A percentile compares a stretch with the other conserved stretches of the same genome.
Evolutionary conservation across 2,329 filamentous ascomycete species (phyloP).

Genomic region (Cordyceps farinosa): DNA sequence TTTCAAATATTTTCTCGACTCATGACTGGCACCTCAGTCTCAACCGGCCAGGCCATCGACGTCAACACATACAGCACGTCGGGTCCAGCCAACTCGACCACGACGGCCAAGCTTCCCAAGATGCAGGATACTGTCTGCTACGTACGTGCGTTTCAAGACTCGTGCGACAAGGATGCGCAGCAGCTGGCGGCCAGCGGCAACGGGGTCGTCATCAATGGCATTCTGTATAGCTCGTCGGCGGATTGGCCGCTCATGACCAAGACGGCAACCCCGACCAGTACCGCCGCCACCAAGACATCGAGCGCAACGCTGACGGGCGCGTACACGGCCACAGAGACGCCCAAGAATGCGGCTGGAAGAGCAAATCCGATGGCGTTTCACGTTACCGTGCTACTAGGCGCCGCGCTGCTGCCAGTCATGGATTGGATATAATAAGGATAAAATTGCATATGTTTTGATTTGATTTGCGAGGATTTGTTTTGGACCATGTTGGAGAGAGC

Average conservation of each 20-base stretch:
- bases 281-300: conserved; percentile 22
- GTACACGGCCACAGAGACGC: conserved; percentile 35
- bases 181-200: conserved; percentile 44
- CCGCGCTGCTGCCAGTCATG: background rate
- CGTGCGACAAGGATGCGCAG: conserved; percentile 51
- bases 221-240: conserved; percentile 44
- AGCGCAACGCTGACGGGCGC: conserved; percentile 31
- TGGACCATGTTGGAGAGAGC: background rate
- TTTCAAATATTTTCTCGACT: conserved; percentile 60
- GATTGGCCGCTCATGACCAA: conserved; percentile 40
- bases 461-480: background rate
- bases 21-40: conserved; percentile 51
- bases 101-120: conserved; percentile 49
- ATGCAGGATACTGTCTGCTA: conserved; percentile 56
- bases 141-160: conserved; percentile 47
- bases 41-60: conserved; percentile 52
- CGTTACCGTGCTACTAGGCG: background rate
- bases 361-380: background rate
- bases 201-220: conserved; percentile 58
- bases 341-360: conserved; percentile 20
- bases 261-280: conserved; percentile 22
- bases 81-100: conserved; percentile 55
- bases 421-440: conserved; percentile 5
- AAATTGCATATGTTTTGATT: background rate
- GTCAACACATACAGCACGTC: conserved; percentile 52